A percentile compares a stretch with the other conserved stretches of the same genome.
Conservation (phyloP, 352 stramenopile genomes). For the Phytophthora palmivora region DNA sequence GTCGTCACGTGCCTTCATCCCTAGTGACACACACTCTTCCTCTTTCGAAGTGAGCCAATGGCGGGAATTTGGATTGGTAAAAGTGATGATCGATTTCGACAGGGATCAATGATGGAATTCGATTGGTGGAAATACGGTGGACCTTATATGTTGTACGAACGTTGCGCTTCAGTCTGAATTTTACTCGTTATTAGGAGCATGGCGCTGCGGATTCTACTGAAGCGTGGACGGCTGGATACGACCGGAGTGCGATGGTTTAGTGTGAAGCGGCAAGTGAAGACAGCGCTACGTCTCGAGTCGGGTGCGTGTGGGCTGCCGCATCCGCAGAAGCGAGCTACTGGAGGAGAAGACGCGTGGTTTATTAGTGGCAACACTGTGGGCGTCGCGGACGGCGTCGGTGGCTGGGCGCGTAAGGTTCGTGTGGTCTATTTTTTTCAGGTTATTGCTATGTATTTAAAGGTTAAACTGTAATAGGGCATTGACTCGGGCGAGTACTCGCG, state of each 20-base stretch:
- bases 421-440: not conserved
- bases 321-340: constrained; percentile 82
- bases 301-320: constrained; percentile 82
- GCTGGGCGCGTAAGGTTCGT: constrained; percentile 83
- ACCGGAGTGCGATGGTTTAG: constrained; percentile 11
- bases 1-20: constrained; percentile 1
- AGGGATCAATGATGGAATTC: constrained; percentile 2
- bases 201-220: constrained; percentile 6
- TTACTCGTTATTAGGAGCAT: not conserved
- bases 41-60: constrained; percentile 3
- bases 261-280: constrained; percentile 28
- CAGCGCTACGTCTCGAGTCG: constrained; percentile 58
- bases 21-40: not conserved
- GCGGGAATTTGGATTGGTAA: constrained; percentile 1
- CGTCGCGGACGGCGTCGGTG: constrained; percentile 88
- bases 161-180: no score
- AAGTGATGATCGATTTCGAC: constrained; percentile 11
- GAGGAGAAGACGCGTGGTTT: constrained; percentile 89
- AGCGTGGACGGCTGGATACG: not conserved
- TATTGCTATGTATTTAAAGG: not conserved
- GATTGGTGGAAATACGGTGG: constrained; percentile 6
- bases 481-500: constrained; percentile 91
- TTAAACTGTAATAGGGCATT: constrained; percentile 55
- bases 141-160: not conserved
- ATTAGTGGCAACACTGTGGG: constrained; percentile 77